These are phyloP conservation scores for Pythium monospermum DNA, from an alignment of 352 stramenopile genomes.

Conservation along the genomic window DNA sequence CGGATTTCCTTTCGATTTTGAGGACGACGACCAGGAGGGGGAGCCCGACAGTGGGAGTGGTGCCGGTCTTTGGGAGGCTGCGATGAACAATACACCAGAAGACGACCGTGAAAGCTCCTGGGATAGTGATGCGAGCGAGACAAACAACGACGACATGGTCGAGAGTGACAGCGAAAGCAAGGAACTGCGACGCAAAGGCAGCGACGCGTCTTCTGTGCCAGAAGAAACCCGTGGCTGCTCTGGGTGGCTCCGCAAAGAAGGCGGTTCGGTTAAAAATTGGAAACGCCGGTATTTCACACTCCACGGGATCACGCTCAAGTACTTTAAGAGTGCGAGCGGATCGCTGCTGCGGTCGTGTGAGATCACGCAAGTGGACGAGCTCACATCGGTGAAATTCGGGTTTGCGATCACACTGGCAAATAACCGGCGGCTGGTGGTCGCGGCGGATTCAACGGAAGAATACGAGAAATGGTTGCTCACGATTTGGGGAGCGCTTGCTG, in stretches of 20 bases:
- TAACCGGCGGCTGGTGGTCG: conserved; percentile 49
- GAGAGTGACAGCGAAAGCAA: conserved; percentile 9
- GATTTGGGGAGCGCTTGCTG: conserved; percentile 28
- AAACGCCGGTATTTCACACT: conserved; percentile 75
- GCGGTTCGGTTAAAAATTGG: conserved; percentile 59
- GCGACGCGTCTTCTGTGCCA: conserved; percentile 20
- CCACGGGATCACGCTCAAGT: conserved; percentile 60
- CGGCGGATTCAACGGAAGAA: conserved; percentile 58
- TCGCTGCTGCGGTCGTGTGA: conserved; percentile 43
- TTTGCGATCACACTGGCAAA: conserved; percentile 39
- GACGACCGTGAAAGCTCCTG: conserved; percentile 29
- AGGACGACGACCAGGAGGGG: conserved; percentile 24
- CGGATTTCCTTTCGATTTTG: conserved; percentile 26
- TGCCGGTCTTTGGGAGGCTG: conserved; percentile 44
- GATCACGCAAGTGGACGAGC: conserved; percentile 32
- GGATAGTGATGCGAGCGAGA: conserved; percentile 24
- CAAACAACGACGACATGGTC: not conserved
- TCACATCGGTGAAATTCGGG: conserved; percentile 31
- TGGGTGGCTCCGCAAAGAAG: conserved; percentile 72
- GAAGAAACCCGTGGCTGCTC: conserved; percentile 31
- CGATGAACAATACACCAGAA: conserved; percentile 42
- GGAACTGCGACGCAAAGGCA: conserved; percentile 19
- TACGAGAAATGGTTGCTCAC: conserved; percentile 55
- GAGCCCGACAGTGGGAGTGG: conserved; percentile 24
- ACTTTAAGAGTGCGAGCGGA: conserved; percentile 68